Conservation (phyloP, 1,139 yeast genomes). For the Sugiyamaella castrensis region DNA sequence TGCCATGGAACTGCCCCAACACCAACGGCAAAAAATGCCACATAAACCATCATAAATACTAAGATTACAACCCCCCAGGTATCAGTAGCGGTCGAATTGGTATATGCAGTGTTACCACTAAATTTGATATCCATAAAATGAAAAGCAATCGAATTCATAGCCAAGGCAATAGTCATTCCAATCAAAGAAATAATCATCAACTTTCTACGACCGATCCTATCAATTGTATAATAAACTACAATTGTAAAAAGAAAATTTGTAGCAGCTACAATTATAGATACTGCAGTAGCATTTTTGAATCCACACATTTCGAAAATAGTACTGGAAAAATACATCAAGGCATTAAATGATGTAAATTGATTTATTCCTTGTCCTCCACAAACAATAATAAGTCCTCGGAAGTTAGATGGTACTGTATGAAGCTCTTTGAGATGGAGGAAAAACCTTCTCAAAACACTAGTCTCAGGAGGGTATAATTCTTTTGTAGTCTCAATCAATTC, state of each 20-base stretch:
- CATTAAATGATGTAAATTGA: conserved; percentile 93
- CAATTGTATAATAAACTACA: conserved; percentile 79
- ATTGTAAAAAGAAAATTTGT: conserved; percentile 85
- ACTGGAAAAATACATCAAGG: conserved; percentile 89
- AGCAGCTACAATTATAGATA: conserved; percentile 89
- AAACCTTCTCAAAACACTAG: conserved; percentile 16
- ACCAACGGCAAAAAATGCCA: conserved; percentile 88
- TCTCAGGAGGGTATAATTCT: conserved; percentile 22
- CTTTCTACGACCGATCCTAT: conserved; percentile 78
- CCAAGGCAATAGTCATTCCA: conserved; percentile 72
- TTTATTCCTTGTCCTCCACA: conserved; percentile 94
- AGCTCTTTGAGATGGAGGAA: conserved; percentile 52
- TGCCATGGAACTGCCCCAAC: conserved; percentile 99
- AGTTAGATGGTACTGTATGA: conserved; percentile 71
- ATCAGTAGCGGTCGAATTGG: conserved; percentile 48
- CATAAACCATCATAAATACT: conserved; percentile 78
- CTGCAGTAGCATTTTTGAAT: conserved; percentile 81
- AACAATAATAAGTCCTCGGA: conserved; percentile 81
- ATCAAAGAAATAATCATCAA: conserved; percentile 74
- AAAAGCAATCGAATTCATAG: conserved; percentile 83
- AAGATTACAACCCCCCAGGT: conserved; percentile 89
- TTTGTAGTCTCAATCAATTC: conserved; percentile 28
- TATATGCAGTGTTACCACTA: conserved; percentile 46
- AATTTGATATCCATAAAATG: conserved; percentile 64
- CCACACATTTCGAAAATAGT: conserved; percentile 89